Evolutionary conservation across 2,329 filamentous ascomycete genomes (phyloP).

Genomic region (Chaetomiaceae sp.): DNA sequence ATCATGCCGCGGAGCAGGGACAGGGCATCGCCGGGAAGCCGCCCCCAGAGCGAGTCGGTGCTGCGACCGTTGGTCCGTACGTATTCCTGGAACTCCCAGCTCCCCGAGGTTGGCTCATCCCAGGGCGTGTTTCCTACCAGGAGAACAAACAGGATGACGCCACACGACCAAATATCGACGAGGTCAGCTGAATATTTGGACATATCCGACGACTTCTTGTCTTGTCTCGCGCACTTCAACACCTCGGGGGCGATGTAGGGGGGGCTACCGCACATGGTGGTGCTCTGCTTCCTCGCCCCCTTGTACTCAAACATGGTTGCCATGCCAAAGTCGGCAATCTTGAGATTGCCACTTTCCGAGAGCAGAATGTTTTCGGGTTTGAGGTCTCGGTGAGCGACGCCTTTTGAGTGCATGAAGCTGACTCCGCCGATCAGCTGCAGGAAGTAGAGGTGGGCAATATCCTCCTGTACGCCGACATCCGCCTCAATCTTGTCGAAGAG

Average conservation of each 20-base stretch:
- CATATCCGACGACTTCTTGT: conserved; percentile 45
- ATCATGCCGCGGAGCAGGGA: conserved; percentile 93
- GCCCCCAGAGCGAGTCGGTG: conserved; percentile 78
- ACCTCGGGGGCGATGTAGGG: conserved; percentile 98
- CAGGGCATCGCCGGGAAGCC: conserved; percentile 66
- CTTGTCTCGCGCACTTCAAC: conserved; percentile 46
- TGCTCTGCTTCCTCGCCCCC: conserved; percentile 73
- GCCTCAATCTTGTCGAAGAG: conserved; percentile 99
- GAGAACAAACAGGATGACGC: conserved; percentile 94
- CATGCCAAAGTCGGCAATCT: conserved; percentile 94
- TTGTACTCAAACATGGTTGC: conserved; percentile 91
- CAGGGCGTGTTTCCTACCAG: conserved; percentile 95
- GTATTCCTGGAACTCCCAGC: conserved; percentile 91
- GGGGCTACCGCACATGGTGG: conserved; percentile 89
- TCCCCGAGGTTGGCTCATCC: conserved; percentile 83
- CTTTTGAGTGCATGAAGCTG: conserved; percentile 92
- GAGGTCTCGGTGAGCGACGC: conserved; percentile 85
- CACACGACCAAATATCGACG: conserved; percentile 95
- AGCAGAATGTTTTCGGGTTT: conserved; percentile 95
- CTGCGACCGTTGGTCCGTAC: conserved; percentile 73
- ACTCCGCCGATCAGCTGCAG: conserved; percentile 85
- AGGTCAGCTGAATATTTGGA: conserved; percentile 69
- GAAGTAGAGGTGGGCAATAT: conserved; percentile 96
- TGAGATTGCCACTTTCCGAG: conserved; percentile 77
- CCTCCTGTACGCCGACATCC: conserved; percentile 87